phyloP scores from a whole-genome alignment of 192 early-diverging fungal species.

The Coemansia sp. region DNA sequence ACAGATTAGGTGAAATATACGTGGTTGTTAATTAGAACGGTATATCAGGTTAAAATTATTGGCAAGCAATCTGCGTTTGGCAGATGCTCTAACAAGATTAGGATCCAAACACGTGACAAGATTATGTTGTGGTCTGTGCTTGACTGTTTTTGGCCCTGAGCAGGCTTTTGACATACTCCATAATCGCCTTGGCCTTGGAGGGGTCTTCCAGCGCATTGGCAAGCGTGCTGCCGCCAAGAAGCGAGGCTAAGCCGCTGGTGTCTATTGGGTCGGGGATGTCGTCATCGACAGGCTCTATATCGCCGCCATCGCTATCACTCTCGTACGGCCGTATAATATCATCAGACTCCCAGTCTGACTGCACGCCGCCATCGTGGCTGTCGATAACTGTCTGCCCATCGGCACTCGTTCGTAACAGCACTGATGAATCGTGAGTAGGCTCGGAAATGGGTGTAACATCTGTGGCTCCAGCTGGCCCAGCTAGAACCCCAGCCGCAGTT shows the following conservation, averaged over 20 bases:
- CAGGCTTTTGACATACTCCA: conserved; percentile 52
- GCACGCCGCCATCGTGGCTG: neutral
- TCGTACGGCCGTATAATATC: neutral
- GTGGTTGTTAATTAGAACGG: too few relatives aligned
- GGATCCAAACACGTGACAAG: conserved; percentile 10
- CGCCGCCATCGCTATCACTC: neutral
- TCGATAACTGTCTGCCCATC: conserved; percentile 6
- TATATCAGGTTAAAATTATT: neutral
- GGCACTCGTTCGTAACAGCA: conserved; percentile 12
- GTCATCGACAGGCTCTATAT: conserved; percentile 9
- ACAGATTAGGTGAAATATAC: too few relatives aligned
- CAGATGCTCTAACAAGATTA: neutral
- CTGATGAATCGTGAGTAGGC: conserved; percentile 6
- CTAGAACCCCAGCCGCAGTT: neutral
- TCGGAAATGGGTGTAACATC: neutral
- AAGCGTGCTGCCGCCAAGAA: conserved; percentile 45
- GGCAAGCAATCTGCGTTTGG: neutral
- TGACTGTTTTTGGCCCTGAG: conserved; percentile 35
- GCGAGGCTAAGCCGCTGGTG: conserved; percentile 43
- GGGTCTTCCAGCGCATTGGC: conserved; percentile 55
- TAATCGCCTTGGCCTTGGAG: conserved; percentile 38
- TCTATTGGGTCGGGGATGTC: conserved; percentile 49
- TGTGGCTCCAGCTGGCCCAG: neutral
- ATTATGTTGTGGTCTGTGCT: conserved; percentile 3
- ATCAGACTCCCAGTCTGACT: conserved; percentile 20